Evolutionary conservation across 805 yeast species (phyloP).

Genomic region (Candida dajiaensis): DNA sequence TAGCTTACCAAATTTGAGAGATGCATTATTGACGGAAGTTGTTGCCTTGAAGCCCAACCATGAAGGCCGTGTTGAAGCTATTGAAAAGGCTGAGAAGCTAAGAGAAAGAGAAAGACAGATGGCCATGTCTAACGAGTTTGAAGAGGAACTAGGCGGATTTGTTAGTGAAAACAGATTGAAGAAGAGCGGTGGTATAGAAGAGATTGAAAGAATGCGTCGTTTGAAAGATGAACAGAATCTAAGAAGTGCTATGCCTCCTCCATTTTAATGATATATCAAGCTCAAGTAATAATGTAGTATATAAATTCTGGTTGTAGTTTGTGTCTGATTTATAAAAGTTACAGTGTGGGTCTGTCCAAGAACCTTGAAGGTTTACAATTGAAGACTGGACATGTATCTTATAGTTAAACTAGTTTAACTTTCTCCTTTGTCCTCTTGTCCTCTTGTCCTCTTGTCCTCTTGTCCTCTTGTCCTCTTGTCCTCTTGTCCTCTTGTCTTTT

Average conservation of each 20-base stretch:
- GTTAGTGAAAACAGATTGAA: constrained; percentile 74
- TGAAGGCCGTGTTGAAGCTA: constrained; percentile 80
- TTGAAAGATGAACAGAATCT: constrained; percentile 68
- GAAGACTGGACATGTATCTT: too few relatives aligned
- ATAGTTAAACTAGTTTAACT: too few relatives aligned
- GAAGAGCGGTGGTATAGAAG: constrained; percentile 86
- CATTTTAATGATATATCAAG: constrained; percentile 11
- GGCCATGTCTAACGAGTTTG: constrained; percentile 56
- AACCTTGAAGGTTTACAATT: too few relatives aligned
- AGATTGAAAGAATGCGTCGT: constrained; percentile 64
- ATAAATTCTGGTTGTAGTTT: too few relatives aligned
- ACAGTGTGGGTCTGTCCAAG: too few relatives aligned
- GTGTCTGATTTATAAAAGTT: too few relatives aligned
- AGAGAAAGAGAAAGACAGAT: constrained; percentile 65
- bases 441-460: too few relatives aligned
- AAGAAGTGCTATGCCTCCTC: constrained; percentile 39
- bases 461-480: too few relatives aligned
- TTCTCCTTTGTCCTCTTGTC: too few relatives aligned
- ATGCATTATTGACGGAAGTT: constrained; percentile 78
- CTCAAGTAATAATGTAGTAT: background rate
- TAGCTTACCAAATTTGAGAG: constrained; percentile 53
- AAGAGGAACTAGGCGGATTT: constrained; percentile 79
- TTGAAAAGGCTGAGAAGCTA: constrained; percentile 77
- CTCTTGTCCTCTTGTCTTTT: too few relatives aligned
- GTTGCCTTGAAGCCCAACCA: constrained; percentile 77